Percentiles rank a stretch among this genome's conserved stretches.
These are phyloP conservation scores for Pouteria glomerata DNA, from an alignment of 148 eudicot genomes.

Conservation along the genomic window DNA sequence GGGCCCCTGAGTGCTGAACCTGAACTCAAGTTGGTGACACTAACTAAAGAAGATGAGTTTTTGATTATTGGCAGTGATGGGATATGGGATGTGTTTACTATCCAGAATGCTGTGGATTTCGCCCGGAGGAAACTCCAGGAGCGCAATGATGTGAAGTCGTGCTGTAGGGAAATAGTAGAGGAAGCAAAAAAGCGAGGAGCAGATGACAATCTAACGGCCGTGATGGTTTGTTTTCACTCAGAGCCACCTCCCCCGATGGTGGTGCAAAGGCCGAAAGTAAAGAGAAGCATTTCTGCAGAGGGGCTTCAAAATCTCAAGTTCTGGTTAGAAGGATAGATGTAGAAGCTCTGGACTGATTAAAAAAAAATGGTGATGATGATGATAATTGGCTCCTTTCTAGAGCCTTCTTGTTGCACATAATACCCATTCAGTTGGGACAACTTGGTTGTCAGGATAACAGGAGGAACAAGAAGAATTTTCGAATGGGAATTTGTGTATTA, in stretches of 20 bases:
- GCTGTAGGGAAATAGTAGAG: conserved; percentile 71
- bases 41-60: conserved; percentile 79
- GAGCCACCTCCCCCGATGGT: conserved; percentile 58
- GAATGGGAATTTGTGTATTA: conserved; percentile 7
- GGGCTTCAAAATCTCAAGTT: conserved; percentile 60
- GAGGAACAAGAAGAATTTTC: conserved; percentile 10
- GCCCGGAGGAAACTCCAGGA: conserved; percentile 62
- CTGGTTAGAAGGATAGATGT: conserved; percentile 42
- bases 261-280: conserved; percentile 46
- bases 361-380: conserved; percentile 6
- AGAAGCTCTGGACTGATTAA: not conserved
- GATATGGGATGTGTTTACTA: conserved; percentile 82
- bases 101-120: conserved; percentile 88
- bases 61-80: conserved; percentile 83
- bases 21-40: conserved; percentile 61
- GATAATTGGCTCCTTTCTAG: conserved; percentile 16
- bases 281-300: conserved; percentile 76
- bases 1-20: conserved; percentile 90
- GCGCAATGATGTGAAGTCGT: conserved; percentile 67
- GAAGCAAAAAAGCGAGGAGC: conserved; percentile 70
- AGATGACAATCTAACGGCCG: conserved; percentile 67
- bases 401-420: conserved; percentile 21
- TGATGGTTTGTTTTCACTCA: conserved; percentile 72
- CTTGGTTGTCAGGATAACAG: conserved; percentile 15
- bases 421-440: not conserved